phyloP scores from a whole-genome alignment of 345 rosid genomes.

The Raphanus raphanistrum region DNA sequence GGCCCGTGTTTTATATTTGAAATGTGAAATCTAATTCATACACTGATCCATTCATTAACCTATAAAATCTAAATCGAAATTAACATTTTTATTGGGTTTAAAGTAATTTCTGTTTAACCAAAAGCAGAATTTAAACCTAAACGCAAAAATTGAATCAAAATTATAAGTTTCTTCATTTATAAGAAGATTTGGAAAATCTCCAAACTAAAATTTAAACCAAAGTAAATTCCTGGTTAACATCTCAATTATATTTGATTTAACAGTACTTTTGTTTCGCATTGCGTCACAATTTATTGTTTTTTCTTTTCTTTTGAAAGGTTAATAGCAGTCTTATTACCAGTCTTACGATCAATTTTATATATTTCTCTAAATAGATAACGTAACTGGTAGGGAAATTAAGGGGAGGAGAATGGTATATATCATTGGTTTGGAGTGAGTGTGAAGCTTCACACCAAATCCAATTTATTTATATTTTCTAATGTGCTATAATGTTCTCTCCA shows the following conservation, averaged over 20 bases:
- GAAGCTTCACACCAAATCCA: slow-evolving; percentile 37
- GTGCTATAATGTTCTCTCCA: not conserved
- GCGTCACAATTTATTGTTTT: not conserved
- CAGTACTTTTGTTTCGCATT: not conserved
- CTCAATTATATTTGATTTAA: not conserved
- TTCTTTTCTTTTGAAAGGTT: not conserved
- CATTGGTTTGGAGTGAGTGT: slow-evolving; percentile 25
- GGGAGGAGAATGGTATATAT: not conserved
- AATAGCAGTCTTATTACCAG: not conserved
- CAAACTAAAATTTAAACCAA: not conserved
- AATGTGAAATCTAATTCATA: not conserved
- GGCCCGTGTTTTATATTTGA: no score
- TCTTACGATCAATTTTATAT: not conserved
- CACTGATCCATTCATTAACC: not conserved
- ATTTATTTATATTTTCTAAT: not conserved
- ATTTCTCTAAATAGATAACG: slow-evolving; percentile 16
- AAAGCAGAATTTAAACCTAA: not conserved
- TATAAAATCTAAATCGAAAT: no score
- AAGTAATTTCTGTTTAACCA: not conserved
- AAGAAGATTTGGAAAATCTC: not conserved
- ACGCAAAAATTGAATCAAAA: not conserved
- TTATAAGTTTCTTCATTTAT: not conserved
- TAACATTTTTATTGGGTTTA: not conserved
- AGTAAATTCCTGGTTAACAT: not conserved
- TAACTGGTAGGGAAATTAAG: slow-evolving; percentile 28